phyloP scores from a whole-genome alignment of 2,329 filamentous ascomycete genomes.

The Diplocarpon mali region DNA sequence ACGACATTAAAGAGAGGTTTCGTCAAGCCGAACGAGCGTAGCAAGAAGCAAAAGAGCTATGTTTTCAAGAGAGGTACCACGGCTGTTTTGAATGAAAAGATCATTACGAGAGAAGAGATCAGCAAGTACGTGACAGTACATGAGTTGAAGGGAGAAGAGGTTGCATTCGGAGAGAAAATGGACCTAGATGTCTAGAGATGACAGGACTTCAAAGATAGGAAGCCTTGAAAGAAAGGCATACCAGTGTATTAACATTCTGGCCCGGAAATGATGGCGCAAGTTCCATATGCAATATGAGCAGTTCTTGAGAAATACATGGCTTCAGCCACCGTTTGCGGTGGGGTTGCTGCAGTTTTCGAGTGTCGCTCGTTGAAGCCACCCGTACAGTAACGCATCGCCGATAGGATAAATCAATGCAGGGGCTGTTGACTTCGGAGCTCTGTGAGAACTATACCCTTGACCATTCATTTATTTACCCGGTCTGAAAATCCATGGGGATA shows the following conservation, averaged over 20 bases:
- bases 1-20: slow-evolving; percentile 88
- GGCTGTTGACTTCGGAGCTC: too few species aligned
- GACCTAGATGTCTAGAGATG: slow-evolving; percentile 47
- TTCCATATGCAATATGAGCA: slow-evolving; percentile 12
- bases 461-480: too few species aligned
- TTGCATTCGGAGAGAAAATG: slow-evolving; percentile 59
- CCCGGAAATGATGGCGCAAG: slow-evolving; percentile 11
- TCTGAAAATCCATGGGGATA: too few species aligned
- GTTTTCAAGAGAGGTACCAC: slow-evolving; percentile 86
- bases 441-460: too few species aligned
- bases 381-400: background rate
- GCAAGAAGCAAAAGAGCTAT: slow-evolving; percentile 87
- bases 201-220: background rate
- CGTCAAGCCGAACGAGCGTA: slow-evolving; percentile 85
- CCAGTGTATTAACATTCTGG: slow-evolving; percentile 16
- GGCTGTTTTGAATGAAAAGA: slow-evolving; percentile 87
- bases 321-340: background rate
- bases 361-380: background rate
- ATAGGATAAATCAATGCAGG: too few species aligned
- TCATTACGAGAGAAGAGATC: slow-evolving; percentile 89
- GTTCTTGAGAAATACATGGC: slow-evolving; percentile 6
- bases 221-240: slow-evolving; percentile 3
- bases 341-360: background rate
- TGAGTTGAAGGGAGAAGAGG: slow-evolving; percentile 45
- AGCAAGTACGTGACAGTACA: slow-evolving; percentile 89